Evolutionary conservation across 805 yeast genomes (phyloP).

Genomic region (Pichia sporocuriosa): DNA sequence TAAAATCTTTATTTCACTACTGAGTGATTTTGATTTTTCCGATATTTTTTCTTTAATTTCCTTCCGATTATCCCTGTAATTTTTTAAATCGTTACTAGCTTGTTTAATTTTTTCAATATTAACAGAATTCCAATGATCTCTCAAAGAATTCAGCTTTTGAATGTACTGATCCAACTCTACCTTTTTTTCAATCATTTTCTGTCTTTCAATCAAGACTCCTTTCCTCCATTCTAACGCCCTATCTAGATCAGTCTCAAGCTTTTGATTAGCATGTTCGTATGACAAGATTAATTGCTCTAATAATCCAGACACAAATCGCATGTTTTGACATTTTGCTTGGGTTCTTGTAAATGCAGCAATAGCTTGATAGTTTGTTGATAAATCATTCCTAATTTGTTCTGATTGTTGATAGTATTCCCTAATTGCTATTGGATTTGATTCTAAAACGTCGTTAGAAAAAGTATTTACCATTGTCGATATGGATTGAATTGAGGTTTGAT

Average conservation of each 20-base stretch:
- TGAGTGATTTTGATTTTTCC: neutral
- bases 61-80: neutral
- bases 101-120: conserved; percentile 9
- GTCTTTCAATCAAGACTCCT: conserved; percentile 20
- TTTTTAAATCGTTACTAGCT: conserved; percentile 1
- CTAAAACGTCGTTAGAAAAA: conserved; percentile 25
- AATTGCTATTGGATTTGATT: conserved; percentile 27
- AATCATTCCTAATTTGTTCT: conserved; percentile 20
- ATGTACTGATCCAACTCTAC: conserved; percentile 16
- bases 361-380: conserved; percentile 27
- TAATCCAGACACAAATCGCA: conserved; percentile 23
- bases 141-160: conserved; percentile 9
- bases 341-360: conserved; percentile 27
- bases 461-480: conserved; percentile 23
- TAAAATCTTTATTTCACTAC: neutral
- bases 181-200: conserved; percentile 19
- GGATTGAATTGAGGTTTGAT: conserved; percentile 22
- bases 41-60: conserved; percentile 3
- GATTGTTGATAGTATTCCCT: conserved; percentile 27
- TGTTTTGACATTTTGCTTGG: conserved; percentile 26
- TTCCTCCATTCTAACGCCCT: conserved; percentile 23
- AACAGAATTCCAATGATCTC: conserved; percentile 10
- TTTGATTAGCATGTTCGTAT: conserved; percentile 19
- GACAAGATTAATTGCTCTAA: conserved; percentile 25
- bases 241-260: conserved; percentile 18